Base-by-base conservation (phyloP, 306 rosid species). In the Abrus precatorius region DNA sequence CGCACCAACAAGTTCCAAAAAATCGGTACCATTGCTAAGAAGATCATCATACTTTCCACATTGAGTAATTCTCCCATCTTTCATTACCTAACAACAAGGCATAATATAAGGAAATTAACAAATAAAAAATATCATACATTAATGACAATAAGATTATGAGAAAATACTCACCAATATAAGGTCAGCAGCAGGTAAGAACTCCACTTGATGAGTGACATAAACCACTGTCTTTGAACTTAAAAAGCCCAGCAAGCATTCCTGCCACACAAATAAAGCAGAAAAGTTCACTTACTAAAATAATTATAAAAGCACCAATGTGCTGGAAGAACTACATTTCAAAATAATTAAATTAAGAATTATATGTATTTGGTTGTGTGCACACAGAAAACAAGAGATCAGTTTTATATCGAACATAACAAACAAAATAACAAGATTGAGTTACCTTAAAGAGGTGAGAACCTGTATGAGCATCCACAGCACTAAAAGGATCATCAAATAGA, bases 391-490 rank as follows among this genome's bases (percentile, higher is more conserved):
- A 40, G 2, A 76, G 44, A 20, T 44, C 27, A 47, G 28, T 5
- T 20, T 54, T 59, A 47, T 9, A 59, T 7, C 9, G 43, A 40
- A 84, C 52, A 64, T 41, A 70, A 55, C 65, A 36, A 73, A 38
- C 38, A 66, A 20, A 60, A 82, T 11, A 20, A 77, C 40, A 57
- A 57, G 44, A 54, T 38, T 11, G 74, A 55, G 75, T 77, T 80
- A 89, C 93, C 97, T 87, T 90, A 56, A 90, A 92, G 49, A 95
- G 95, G 85, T 95, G 97, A 48, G 97, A 93, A 69, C 99, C 97
- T 41, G 99, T 92, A 80, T 95, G 97, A 80, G 95, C 97, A 86
- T 92, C 99, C 67, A 95, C 92, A 43, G 97, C 97, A 70, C 97
- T 92, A 59, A 95, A 92, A 38, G 98, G 98, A 88, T 92, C 98